These are phyloP conservation scores for Urochloa ruziziensis DNA, from an alignment of 176 grass and related monocot genomes.

Conservation along the genomic window DNA sequence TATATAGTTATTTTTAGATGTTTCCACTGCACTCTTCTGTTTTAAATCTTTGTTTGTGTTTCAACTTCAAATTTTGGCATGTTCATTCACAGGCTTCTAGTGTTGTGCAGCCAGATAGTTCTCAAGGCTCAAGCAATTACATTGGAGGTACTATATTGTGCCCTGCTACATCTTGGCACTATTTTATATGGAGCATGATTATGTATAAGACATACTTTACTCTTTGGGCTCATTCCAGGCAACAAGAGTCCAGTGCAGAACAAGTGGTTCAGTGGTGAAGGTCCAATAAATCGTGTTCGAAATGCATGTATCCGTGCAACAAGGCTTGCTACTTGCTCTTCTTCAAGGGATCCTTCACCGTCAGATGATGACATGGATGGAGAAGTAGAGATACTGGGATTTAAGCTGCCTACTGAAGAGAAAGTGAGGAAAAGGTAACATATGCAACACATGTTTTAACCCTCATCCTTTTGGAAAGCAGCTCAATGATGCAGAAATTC, in stretches of 20 bases:
- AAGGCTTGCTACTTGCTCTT: conserved; percentile 47
- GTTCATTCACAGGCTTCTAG: not conserved
- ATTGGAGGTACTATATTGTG: conserved; percentile 30
- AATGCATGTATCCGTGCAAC: conserved; percentile 28
- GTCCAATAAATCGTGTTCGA: conserved; percentile 19
- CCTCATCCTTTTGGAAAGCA: not conserved
- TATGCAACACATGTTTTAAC: not conserved
- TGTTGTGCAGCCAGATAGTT: not conserved
- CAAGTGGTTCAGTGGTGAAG: conserved; percentile 4
- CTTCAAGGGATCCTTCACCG: conserved; percentile 57
- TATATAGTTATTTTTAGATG: not conserved
- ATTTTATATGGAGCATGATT: too few relatives aligned
- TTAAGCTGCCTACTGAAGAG: conserved; percentile 37
- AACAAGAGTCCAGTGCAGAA: conserved; percentile 15
- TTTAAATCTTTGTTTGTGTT: not conserved
- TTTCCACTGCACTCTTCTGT: not conserved
- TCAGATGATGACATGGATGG: conserved; percentile 64
- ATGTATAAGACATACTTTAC: too few relatives aligned
- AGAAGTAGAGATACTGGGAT: conserved; percentile 51
- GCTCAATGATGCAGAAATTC: not conserved
- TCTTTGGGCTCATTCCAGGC: not conserved
- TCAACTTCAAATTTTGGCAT: not conserved
- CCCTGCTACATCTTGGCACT: not conserved
- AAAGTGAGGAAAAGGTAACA: conserved; percentile 69
- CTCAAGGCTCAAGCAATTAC: not conserved